Evolutionary conservation across 371 early-diverging fungal genomes (phyloP).

Genomic region (Mucor racemosus): DNA sequence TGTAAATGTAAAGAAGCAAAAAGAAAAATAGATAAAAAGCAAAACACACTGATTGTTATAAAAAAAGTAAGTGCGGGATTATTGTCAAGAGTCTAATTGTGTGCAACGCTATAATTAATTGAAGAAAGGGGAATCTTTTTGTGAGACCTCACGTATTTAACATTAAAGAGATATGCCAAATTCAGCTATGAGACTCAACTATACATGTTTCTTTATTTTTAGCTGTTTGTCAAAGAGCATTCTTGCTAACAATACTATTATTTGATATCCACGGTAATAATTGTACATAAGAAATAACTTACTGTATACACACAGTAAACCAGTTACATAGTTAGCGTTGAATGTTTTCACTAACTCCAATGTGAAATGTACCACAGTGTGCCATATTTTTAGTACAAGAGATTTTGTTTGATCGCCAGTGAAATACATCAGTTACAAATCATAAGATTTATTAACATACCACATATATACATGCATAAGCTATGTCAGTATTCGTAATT

Average conservation of each 20-base stretch:
- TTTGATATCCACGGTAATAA: too few species aligned
- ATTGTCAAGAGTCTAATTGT: conserved; percentile 6
- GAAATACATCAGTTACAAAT: too few species aligned
- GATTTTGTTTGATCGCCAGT: too few species aligned
- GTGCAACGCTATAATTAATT: conserved; percentile 7
- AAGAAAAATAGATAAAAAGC: conserved; percentile 2
- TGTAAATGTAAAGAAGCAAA: conserved; percentile 1
- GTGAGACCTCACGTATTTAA: background rate
- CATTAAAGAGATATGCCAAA: background rate
- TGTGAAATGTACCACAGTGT: too few species aligned
- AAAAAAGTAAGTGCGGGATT: background rate
- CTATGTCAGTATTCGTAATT: too few species aligned
- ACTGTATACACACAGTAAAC: too few species aligned
- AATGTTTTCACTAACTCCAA: too few species aligned
- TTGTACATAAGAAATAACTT: too few species aligned
- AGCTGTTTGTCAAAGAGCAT: background rate
- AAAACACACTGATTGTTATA: conserved; percentile 13
- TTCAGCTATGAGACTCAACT: background rate
- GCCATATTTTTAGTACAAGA: too few species aligned
- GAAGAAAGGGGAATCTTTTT: background rate
- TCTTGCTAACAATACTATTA: background rate
- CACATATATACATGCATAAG: too few species aligned
- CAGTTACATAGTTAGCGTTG: too few species aligned
- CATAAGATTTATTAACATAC: too few species aligned
- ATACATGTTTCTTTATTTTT: background rate